Evolutionary conservation across 208 protist species (phyloP).

Genomic region (Trypanosoma mega): DNA sequence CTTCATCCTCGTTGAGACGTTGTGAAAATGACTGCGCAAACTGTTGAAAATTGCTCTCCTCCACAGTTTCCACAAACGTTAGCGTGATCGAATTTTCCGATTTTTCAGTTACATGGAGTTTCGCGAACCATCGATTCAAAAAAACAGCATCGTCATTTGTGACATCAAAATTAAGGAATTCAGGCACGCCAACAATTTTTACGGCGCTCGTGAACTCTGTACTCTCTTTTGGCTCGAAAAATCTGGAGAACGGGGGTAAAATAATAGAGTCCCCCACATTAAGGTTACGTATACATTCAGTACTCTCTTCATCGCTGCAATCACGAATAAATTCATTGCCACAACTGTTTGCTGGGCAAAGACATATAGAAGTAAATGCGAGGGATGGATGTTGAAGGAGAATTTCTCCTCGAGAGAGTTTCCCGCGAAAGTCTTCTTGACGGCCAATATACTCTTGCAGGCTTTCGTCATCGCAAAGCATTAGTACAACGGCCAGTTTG

Average conservation of each 20-base stretch:
- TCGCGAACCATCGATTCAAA: slow-evolving; percentile 64
- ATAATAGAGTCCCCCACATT: slow-evolving; percentile 41
- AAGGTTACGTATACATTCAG: slow-evolving; percentile 18
- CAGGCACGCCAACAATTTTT: slow-evolving; percentile 57
- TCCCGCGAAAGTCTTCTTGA: slow-evolving; percentile 27
- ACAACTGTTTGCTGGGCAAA: slow-evolving; percentile 58
- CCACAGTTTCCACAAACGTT: slow-evolving; percentile 57
- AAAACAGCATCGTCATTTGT: slow-evolving; percentile 54
- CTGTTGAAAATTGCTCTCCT: slow-evolving; percentile 40
- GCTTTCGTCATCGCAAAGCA: slow-evolving; percentile 44
- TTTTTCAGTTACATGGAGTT: slow-evolving; percentile 47
- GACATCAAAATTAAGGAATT: slow-evolving; percentile 65
- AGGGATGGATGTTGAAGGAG: slow-evolving; percentile 42
- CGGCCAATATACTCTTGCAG: slow-evolving; percentile 34
- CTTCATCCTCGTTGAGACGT: slow-evolving; percentile 57
- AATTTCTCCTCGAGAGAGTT: slow-evolving; percentile 44
- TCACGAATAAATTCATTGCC: slow-evolving; percentile 64
- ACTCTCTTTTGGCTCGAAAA: slow-evolving; percentile 25
- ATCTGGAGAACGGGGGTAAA: slow-evolving; percentile 49
- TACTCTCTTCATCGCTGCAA: slow-evolving; percentile 21
- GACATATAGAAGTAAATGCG: slow-evolving; percentile 59
- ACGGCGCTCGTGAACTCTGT: slow-evolving; percentile 32
- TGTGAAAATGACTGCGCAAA: slow-evolving; percentile 44
- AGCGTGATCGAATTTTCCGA: slow-evolving; percentile 39
- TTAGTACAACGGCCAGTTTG: slow-evolving; percentile 69